Base-by-base conservation (phyloP, 2,329 filamentous ascomycete species). In the Paracamarosporium sp. region DNA sequence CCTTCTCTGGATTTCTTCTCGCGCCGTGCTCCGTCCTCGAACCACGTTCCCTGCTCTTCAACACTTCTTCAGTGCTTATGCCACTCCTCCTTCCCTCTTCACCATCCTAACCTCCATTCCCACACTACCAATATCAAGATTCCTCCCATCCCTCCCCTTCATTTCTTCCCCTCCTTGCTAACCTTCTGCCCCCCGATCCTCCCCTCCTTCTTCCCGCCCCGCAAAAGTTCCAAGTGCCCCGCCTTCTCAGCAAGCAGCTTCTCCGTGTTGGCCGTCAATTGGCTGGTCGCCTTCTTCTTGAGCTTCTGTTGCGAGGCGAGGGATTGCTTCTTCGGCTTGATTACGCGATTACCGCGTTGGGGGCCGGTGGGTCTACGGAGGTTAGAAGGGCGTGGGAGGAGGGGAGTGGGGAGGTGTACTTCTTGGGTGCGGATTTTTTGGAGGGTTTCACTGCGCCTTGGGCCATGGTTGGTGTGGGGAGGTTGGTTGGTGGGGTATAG, bases 141-240 rank as follows among this genome's bases (percentile, higher is more conserved):
- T 24, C 6, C 31, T 40, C 4, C n/a, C 22, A 28, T 17, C 15
- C 27, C 33, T 3, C 35, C 25, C 44, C 24, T 25, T 43, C 43
- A 45, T 6, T 22, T 30, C 13, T 27, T 54, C 50, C 15, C 50
- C 40, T 53, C 40, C 52, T 47, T 50, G 48, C 58, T 64, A 54
- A 60, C 62, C 53, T 60, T 65, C 43, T 62, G 61, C 25, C 60
- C 63, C 27, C 65, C 65, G 47, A 66, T 68, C 41, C 62, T 59
- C 62, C 67, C 72, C 40, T 79, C 78, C 76, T 85, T 88, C 82
- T 89, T 90, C 12, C 87, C 88, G 2, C 88, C 87, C 56, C 81
- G 82, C 68, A 91, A 73, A 68, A 91, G 70, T 74, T 92, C 89
- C 69, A 91, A 69, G 81, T 92, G 89, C 13, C 89, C 89, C 5